Base-by-base conservation (phyloP, 2,329 filamentous ascomycete species). In the Xylariaceae sp. region DNA sequence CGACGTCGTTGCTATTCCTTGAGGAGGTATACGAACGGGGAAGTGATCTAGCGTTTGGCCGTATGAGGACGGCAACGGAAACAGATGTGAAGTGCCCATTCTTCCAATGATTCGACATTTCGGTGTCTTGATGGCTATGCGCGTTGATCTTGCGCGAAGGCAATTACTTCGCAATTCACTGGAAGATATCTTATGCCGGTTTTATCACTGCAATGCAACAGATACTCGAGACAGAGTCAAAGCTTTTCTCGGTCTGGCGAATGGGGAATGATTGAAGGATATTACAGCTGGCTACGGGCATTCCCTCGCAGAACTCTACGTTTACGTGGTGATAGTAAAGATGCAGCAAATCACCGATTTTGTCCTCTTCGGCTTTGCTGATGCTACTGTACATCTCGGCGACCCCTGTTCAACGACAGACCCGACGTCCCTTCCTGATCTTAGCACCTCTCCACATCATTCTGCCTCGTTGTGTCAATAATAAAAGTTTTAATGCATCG, bases 71-170 rank as follows among this genome's bases (percentile, higher is more conserved):
- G 17, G 28, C 43, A 12, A 33, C 17, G 19, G 43, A 33, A 33
- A 28, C 6, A 33, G 43, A 33, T n/a, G 28, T 11, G 43, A 45
- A 45, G 28, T 33, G 9, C 43, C 26, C 12, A 23, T 45, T 21
- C 43, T 28, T n/a, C 43, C 43, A 23, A 31, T 45, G 43, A 45
- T 45, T 14, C 43, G 28, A 12, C 43, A 45, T 9, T 45, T 33
- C 28, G 17, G 17, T 14, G 12, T 1, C 3, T 45, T 45, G 43
- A 11, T 16, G 12, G 1, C 3, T 3, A 45, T 16, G 28, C 26
- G 28, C 17, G 6, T 2, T 7, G 12, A 23, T 14, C n/a, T 14
- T 12, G 6, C 6, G 6, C 12, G 6, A n/a, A 23, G 11, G 12
- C 17, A 4, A n/a, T 4, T 23, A 19, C 2, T 9, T n/a, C n/a